Base-by-base conservation (phyloP, 495 filamentous ascomycete species). In the Eremomyces bilateralis region DNA sequence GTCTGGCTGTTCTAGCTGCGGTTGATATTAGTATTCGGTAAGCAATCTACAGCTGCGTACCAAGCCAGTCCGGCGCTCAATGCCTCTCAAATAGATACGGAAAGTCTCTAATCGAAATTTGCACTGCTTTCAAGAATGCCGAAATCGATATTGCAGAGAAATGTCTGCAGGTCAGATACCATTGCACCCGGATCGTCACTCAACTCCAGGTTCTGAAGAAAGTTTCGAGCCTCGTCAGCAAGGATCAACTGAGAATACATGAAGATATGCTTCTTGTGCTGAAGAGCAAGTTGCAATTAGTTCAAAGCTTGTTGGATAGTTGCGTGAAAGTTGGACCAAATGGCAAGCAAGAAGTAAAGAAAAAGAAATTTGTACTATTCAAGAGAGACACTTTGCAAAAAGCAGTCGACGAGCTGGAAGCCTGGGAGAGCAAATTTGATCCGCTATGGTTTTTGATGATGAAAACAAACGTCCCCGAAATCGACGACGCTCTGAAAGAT, bases 171-270 rank as follows among this genome's bases (percentile, higher is more conserved):
- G 34, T 62, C 4, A 43, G 59, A 31, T 51, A 40, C 20, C 37
- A 51, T 35, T 63, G 60, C 53, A 31, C 40, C 3, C 42, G 43
- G 25, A 46, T 45, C 17, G 49, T 34, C 16, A 29, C 35, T 21
- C 51, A 63, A 34, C 37, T 63, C 8, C 20, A 50, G 12, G 54
- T 61, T 35, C 29, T 60, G 18, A 39, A 39, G 15, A 44, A 45
- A 11, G 42, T 59, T 13, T 39, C 47, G 15, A n/a, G 52, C 8
- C 41, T 35, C 4, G 50, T 65, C 20, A 50, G 55, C 20, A 44
- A 54, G 8, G 49, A 51, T 8, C 50, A 54, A 28, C 49, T 48
- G 30, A 29, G 27, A 20, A 45, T 56, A 18, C 50, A 61, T 15
- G 38, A 29, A 16, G 41, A 47, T 11, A 48, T 54, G 12, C 35